Conservation (phyloP, 331 rosid species). For the Saraca asoca region DNA sequence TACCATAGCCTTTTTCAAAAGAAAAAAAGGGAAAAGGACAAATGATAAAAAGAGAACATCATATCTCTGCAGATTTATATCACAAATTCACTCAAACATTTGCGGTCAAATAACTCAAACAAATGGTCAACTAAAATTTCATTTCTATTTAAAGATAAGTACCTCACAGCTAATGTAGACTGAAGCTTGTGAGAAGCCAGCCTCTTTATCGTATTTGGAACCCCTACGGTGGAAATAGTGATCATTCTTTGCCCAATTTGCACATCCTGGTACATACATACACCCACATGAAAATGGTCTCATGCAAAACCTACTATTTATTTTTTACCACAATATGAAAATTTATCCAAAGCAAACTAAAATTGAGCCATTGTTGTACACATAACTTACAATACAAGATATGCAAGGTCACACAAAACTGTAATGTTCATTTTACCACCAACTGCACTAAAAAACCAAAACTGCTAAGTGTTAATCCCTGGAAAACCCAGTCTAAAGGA, state of each 20-base stretch:
- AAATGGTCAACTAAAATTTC: neutral
- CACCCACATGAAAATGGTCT: slow-evolving; percentile 22
- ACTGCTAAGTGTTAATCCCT: too few relatives aligned
- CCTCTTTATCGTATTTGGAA: slow-evolving; percentile 88
- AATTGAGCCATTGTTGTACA: slow-evolving; percentile 3
- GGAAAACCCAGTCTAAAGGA: too few relatives aligned
- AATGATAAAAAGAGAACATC: neutral
- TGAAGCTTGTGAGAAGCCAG: slow-evolving; percentile 96
- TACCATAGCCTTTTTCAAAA: neutral
- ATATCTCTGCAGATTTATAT: slow-evolving; percentile 5
- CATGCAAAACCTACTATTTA: slow-evolving; percentile 27
- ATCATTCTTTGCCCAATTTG: slow-evolving; percentile 99
- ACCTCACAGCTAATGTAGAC: slow-evolving; percentile 98
- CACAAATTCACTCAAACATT: slow-evolving; percentile 24
- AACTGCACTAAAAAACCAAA: too few relatives aligned
- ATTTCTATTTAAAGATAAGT: slow-evolving; percentile 23
- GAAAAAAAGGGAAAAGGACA: neutral
- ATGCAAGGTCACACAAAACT: too few relatives aligned
- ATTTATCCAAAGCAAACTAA: slow-evolving; percentile 16
- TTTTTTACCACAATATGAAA: slow-evolving; percentile 8
- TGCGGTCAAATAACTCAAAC: slow-evolving; percentile 23
- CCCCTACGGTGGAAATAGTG: slow-evolving; percentile 95
- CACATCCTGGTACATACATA: slow-evolving; percentile 59
- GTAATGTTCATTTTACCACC: too few relatives aligned
- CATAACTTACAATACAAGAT: neutral